phyloP scores from a whole-genome alignment of 345 rosid genomes.

The Syzygium jambos region DNA sequence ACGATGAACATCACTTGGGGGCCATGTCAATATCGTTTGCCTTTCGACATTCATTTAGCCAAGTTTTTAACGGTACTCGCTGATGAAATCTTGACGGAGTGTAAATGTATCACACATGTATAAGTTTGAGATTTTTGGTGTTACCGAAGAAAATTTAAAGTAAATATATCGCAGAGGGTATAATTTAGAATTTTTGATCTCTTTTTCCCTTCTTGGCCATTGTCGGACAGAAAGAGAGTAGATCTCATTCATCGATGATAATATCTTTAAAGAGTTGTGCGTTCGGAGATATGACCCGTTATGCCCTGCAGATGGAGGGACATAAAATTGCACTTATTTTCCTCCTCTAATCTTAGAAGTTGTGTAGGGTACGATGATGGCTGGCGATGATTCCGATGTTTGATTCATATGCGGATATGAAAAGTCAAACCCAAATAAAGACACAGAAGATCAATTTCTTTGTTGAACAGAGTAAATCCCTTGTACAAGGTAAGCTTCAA shows the following conservation, averaged over 20 bases:
- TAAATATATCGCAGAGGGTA: fast-evolving
- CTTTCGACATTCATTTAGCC: too few relatives aligned
- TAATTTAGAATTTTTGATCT: too few relatives aligned
- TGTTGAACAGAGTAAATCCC: not conserved
- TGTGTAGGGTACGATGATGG: fast-evolving
- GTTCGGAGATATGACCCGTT: not conserved
- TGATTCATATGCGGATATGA: not conserved
- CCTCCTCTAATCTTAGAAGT: not conserved
- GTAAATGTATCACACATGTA: too few relatives aligned
- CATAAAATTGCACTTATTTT: not conserved
- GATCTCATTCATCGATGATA: not conserved
- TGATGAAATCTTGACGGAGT: too few relatives aligned
- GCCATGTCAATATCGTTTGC: too few relatives aligned
- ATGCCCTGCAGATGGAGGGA: not conserved
- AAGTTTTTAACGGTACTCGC: too few relatives aligned
- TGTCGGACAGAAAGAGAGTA: not conserved
- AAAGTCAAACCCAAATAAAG: not conserved
- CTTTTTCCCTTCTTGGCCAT: not conserved
- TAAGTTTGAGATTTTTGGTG: too few relatives aligned
- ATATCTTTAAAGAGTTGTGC: not conserved
- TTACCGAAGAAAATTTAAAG: too few relatives aligned
- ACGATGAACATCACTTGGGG: too few relatives aligned
- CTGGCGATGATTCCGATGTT: not conserved
- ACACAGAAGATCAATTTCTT: not conserved
- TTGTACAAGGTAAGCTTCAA: not conserved